Evolutionary conservation across 2,329 filamentous ascomycete genomes (phyloP).

Genomic region (Paraphaeosphaeria sporulosa): DNA sequence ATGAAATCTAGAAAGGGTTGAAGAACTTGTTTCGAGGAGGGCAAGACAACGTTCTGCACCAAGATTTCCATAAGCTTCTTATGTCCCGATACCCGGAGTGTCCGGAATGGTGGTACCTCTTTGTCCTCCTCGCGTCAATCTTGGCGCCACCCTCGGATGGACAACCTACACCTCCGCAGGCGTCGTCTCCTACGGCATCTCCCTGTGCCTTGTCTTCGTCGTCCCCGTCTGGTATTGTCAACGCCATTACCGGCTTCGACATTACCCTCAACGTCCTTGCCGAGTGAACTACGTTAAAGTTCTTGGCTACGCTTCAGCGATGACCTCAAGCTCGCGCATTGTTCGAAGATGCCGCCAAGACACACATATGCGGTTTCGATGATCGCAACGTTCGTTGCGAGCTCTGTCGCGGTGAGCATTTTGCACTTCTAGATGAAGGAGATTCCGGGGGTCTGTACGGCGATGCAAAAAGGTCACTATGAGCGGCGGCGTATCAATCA

Average conservation of each 20-base stretch:
- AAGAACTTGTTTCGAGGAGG: slow-evolving; percentile 53
- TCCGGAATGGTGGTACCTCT: slow-evolving; percentile 55
- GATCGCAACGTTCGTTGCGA: slow-evolving; percentile 63
- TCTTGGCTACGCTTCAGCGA: slow-evolving; percentile 21
- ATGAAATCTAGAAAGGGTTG: slow-evolving; percentile 61
- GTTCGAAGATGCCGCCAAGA: slow-evolving; percentile 68
- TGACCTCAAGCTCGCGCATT: slow-evolving; percentile 48
- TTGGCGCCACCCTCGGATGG: slow-evolving; percentile 58
- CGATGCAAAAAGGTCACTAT: slow-evolving; percentile 49
- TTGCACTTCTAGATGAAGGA: slow-evolving; percentile 56
- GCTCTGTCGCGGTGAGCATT: slow-evolving; percentile 60
- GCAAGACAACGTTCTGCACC: slow-evolving; percentile 30
- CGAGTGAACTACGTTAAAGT: slow-evolving; percentile 20
- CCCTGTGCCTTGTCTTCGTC: slow-evolving; percentile 60
- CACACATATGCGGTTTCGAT: slow-evolving; percentile 68
- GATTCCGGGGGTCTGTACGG: slow-evolving; percentile 60
- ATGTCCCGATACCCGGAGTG: slow-evolving; percentile 59
- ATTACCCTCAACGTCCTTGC: slow-evolving; percentile 62
- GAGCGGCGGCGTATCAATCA: slow-evolving; percentile 63
- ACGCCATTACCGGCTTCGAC: slow-evolving; percentile 62
- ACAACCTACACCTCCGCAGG: slow-evolving; percentile 61
- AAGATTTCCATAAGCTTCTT: slow-evolving; percentile 59
- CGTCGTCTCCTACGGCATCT: slow-evolving; percentile 61
- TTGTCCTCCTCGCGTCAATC: slow-evolving; percentile 55
- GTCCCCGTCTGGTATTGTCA: slow-evolving; percentile 62